phyloP scores from a whole-genome alignment of 169 alveolate species.

The Cryptosporidium meleagridis region DNA sequence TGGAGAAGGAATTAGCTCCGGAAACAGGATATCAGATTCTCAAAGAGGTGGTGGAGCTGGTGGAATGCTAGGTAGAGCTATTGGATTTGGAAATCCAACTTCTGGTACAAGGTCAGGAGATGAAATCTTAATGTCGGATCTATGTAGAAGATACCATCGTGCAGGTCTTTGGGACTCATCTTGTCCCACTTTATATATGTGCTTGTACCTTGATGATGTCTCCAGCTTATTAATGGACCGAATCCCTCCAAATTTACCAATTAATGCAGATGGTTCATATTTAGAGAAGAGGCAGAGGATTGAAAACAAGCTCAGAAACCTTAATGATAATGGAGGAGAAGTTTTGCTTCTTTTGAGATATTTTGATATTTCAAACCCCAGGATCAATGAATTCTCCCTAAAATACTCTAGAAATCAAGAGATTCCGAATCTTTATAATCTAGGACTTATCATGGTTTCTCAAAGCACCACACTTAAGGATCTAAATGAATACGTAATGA shows the following conservation, averaged over 20 bases:
- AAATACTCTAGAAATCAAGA: constrained; percentile 7
- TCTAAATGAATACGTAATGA: constrained; percentile 45
- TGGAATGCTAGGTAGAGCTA: not conserved
- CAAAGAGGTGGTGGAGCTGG: constrained; percentile 45
- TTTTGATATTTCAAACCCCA: constrained; percentile 42
- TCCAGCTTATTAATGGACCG: not conserved
- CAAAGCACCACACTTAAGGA: constrained; percentile 24
- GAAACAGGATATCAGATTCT: not conserved
- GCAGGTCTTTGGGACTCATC: constrained; percentile 74
- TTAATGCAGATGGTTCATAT: constrained; percentile 12
- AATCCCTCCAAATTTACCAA: constrained; percentile 7
- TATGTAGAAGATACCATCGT: constrained; percentile 64
- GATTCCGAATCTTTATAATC: constrained; percentile 22
- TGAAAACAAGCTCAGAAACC: constrained; percentile 31
- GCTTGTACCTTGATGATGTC: constrained; percentile 16
- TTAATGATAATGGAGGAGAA: constrained; percentile 14
- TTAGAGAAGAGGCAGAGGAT: constrained; percentile 40
- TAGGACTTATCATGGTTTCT: constrained; percentile 66
- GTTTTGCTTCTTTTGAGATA: constrained; percentile 50
- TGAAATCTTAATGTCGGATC: constrained; percentile 23
- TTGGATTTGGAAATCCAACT: not conserved
- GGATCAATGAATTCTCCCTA: constrained; percentile 3
- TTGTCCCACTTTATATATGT: constrained; percentile 66
- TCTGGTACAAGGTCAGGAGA: constrained; percentile 25
- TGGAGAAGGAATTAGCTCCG: not conserved